These are phyloP conservation scores for Pseudomicrostroma phylloplanum DNA, from an alignment of 1,284 basidiomycete species.

Conservation along the genomic window DNA sequence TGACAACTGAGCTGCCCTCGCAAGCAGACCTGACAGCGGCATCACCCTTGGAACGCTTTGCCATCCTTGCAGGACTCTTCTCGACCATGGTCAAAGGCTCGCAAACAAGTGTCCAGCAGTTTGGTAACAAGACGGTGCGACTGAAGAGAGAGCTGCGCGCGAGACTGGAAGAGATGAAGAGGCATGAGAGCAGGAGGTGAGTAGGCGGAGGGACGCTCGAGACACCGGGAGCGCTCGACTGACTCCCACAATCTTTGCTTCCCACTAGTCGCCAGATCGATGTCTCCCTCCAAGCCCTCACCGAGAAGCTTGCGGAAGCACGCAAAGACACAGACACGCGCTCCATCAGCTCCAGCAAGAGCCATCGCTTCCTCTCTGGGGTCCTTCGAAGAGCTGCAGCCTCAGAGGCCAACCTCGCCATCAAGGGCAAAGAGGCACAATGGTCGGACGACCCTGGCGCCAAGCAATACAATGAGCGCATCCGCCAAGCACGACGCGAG, in stretches of 20 bases:
- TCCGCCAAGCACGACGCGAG: background rate
- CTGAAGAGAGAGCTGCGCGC: background rate
- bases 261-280: background rate
- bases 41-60: background rate
- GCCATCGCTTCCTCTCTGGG: background rate
- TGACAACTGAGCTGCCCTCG: background rate
- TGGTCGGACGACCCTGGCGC: background rate
- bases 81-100: background rate
- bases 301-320: background rate
- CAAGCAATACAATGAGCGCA: background rate
- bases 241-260: background rate
- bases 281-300: background rate
- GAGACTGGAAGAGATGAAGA: background rate
- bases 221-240: background rate
- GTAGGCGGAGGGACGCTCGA: background rate
- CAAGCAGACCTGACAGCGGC: background rate
- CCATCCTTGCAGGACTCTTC: background rate
- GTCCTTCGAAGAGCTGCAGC: background rate
- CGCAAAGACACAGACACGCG: background rate
- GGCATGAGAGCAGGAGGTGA: background rate
- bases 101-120: background rate
- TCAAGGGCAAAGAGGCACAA: background rate
- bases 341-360: background rate
- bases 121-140: background rate
- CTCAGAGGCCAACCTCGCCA: background rate